Percentiles rank a stretch among this genome's conserved stretches.
Conservation (phyloP, 768 basidiomycete species). For the Hygrocybe punicea region DNA sequence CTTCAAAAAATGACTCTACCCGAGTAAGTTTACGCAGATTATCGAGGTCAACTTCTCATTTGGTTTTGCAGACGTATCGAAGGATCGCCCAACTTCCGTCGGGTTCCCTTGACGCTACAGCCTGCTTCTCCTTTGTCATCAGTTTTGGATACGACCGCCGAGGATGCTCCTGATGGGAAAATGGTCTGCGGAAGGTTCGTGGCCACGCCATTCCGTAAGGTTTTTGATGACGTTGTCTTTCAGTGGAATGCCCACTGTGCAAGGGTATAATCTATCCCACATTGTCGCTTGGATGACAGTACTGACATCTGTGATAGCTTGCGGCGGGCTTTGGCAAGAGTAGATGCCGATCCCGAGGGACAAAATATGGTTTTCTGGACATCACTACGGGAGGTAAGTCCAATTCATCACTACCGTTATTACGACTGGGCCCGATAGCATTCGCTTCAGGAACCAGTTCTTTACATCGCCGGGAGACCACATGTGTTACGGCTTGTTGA, state of each 20-base stretch:
- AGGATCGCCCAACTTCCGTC: constrained; percentile 91
- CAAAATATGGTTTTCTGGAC: constrained; percentile 84
- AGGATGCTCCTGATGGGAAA: constrained; percentile 38
- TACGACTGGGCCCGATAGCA: background rate
- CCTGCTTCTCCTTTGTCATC: constrained; percentile 27
- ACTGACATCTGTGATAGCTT: constrained; percentile 44
- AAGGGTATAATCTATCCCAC: constrained; percentile 53
- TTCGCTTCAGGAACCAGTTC: constrained; percentile 73
- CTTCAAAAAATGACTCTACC: constrained; percentile 95
- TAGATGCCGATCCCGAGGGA: constrained; percentile 79
- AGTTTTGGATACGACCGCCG: constrained; percentile 25
- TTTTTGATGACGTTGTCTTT: constrained; percentile 19
- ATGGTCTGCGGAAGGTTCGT: constrained; percentile 76
- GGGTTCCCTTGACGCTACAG: constrained; percentile 62
- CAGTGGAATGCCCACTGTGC: constrained; percentile 93
- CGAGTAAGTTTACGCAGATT: constrained; percentile 54
- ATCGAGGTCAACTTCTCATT: background rate
- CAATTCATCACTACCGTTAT: background rate
- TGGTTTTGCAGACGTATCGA: constrained; percentile 62
- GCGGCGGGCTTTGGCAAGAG: constrained; percentile 69
- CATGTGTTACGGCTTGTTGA: constrained; percentile 88
- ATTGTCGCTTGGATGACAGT: background rate
- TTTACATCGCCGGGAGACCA: constrained; percentile 82
- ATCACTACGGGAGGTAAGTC: constrained; percentile 78
- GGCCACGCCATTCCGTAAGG: constrained; percentile 5